Base-by-base conservation (phyloP, 371 early-diverging fungal genomes). In the Apophysomyces trapeziformis region DNA sequence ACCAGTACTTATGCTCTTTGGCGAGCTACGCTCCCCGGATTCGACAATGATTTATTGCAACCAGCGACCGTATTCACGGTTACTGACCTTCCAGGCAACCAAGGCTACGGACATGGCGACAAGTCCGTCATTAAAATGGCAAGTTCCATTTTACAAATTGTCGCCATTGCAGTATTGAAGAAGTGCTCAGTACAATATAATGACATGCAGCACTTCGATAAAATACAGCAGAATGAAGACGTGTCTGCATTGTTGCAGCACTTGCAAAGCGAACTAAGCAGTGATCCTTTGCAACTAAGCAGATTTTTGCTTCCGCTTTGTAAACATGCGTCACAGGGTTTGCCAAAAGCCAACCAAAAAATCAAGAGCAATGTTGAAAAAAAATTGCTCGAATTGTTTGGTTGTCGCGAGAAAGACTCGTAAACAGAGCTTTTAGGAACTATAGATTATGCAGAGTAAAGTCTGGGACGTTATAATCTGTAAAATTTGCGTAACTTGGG, bases 51-150 rank as follows among this genome's bases (percentile, higher is more conserved):
- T 26, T 9, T n/a, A 4, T 32, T 32, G 21, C 35, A 47, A 16
- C 63, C 63, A 7, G 37, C 54, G 9, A 63, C 63, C 3, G 50
- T 63, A 6, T 63, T 63, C 16, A 63, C 47, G 14, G 8, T 63
- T 7, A 35, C 47, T 18, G 63, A 63, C 21, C n/a, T 63, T 45
- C 50, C 63, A 7, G 47, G 47, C 35, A 63, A 63, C 54, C 9
- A 50, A 36, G 54, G 54, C 45, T 63, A 63, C 21, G 63, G 63
- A 7, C 4, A 21, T 14, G 14, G 54, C 7, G 37, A 18, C 54
- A 63, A 45, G 38, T 46, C 62, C 45, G 35, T 47, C 8, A 13
- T 7, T 6, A 62, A 62, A 38, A 21, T 62, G 12, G 62, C 62
- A 11, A 43, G 43, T 13, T 43, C 11, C 43, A 43, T 43, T 43